Evolutionary conservation across 768 basidiomycete genomes (phyloP), one percentile per base, ranked within the genome.

Genomic region (Sporobolomyces pararoseus): DNA sequence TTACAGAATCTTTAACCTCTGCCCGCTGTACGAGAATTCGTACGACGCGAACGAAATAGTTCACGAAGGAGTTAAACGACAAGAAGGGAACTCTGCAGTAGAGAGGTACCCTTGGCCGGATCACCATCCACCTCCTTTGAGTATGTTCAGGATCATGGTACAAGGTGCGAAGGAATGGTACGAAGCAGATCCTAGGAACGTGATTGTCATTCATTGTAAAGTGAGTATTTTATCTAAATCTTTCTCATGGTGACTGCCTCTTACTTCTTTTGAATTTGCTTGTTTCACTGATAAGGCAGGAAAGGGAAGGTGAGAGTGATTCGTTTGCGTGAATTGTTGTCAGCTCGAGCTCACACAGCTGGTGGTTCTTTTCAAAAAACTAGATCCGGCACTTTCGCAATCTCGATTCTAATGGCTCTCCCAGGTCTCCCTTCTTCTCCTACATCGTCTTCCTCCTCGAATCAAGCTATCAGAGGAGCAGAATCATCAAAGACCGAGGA

Each of bases 121-220:
- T 77, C 91, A 94, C 77, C 89, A 92, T 86, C 89, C 88, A 6
- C 90, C 91, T 1, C 91, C 91, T 0, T 80, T 93, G 25, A 83
- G 86, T 0, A 82, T 90, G 55, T 82, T 95, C 71, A 84, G 88
- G 25, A 83, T 92, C 16, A 84, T 86, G 9, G 86, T 87, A 0
- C 82, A 87, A 29, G 90, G 91, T 78, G 89, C 92, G 78, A 82
- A 83, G 44, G 79, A 82, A 12, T 93, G 89, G 89, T 81, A 93
- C 2, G 81, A 82, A 37, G 86, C 83, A 0, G 85, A 86, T 13
- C 80, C 83, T 2, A 84, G 88, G 5, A 81, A 88, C 42, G 87
- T 92, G 9, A 87, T 86, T 4, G 91, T 91, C 7, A 82, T 93
- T 0, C 91, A 93, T 74, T 93, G 91, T 78, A 93, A 93, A 85